Percentiles rank a stretch among this genome's conserved stretches.
Conservation (phyloP, 352 stramenopile genomes). For the Pythium volutum region DNA sequence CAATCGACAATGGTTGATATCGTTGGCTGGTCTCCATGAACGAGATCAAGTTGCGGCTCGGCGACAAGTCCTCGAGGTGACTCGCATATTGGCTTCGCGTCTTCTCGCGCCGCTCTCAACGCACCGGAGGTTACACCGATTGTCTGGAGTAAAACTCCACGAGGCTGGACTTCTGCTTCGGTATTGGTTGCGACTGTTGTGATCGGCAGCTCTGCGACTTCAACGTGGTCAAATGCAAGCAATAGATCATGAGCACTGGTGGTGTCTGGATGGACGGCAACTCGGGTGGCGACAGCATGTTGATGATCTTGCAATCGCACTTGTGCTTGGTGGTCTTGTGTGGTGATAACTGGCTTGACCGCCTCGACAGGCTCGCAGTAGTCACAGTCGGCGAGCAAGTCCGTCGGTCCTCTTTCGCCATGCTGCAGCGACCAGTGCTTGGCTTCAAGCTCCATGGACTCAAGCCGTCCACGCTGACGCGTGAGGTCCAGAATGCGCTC, state of each 20-base stretch:
- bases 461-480: constrained; percentile 47
- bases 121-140: neutral
- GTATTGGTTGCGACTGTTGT: neutral
- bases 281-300: neutral
- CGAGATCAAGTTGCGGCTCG: neutral
- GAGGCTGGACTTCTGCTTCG: neutral
- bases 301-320: constrained; percentile 5
- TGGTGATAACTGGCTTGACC: constrained; percentile 11
- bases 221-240: constrained; percentile 14
- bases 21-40: neutral
- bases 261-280: neutral
- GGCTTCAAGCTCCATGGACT: constrained; percentile 38
- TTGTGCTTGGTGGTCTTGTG: constrained; percentile 25
- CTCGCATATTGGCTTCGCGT: neutral
- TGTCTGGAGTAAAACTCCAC: neutral
- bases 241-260: constrained; percentile 8
- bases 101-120: neutral
- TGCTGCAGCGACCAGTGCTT: constrained; percentile 22
- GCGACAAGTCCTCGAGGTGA: neutral
- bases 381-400: constrained; percentile 25
- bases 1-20: neutral
- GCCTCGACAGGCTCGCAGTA: constrained; percentile 25
- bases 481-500: constrained; percentile 38
- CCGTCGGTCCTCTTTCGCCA: neutral
- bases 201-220: constrained; percentile 7